Percentiles rank a stretch among this genome's conserved stretches.
phyloP scores from a whole-genome alignment of 2,329 filamentous ascomycete genomes.

The Colletotrichum neosansevieriae region DNA sequence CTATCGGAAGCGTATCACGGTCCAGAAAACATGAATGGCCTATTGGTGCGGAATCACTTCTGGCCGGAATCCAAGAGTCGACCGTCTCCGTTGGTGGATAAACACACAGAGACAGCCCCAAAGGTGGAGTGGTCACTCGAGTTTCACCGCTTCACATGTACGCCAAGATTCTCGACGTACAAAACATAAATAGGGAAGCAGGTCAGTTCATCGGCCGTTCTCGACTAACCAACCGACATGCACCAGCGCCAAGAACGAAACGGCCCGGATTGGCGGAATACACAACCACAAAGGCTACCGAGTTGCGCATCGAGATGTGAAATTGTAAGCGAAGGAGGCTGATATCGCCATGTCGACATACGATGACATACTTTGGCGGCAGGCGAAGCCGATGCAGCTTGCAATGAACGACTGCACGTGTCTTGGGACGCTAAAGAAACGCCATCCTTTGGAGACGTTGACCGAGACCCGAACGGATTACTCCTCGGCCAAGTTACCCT shows the following conservation, averaged over 20 bases:
- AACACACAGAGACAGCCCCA: slow-evolving; percentile 22
- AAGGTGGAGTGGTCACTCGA: slow-evolving; percentile 25
- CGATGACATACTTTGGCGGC: neutral
- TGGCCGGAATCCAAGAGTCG: neutral
- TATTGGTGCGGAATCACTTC: slow-evolving; percentile 25
- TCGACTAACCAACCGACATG: slow-evolving; percentile 23
- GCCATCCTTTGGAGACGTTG: neutral
- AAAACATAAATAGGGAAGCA: slow-evolving; percentile 37
- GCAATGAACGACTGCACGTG: neutral
- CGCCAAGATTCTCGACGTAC: slow-evolving; percentile 24
- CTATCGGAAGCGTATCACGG: slow-evolving; percentile 15
- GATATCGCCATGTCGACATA: neutral
- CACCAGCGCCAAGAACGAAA: slow-evolving; percentile 18
- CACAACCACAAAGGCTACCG: neutral
- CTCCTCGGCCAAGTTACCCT: slow-evolving; percentile 53
- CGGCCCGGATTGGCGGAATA: slow-evolving; percentile 34
- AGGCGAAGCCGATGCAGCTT: neutral
- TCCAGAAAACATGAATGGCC: neutral
- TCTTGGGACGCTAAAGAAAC: neutral
- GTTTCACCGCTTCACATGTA: slow-evolving; percentile 27
- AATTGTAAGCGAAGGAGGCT: neutral
- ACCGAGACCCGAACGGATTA: slow-evolving; percentile 34
- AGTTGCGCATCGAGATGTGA: slow-evolving; percentile 3
- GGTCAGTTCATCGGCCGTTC: slow-evolving; percentile 23
- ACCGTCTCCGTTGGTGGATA: slow-evolving; percentile 36